Evolutionary conservation across 116 monocot species (phyloP).

Genomic region (Zostera marina): DNA sequence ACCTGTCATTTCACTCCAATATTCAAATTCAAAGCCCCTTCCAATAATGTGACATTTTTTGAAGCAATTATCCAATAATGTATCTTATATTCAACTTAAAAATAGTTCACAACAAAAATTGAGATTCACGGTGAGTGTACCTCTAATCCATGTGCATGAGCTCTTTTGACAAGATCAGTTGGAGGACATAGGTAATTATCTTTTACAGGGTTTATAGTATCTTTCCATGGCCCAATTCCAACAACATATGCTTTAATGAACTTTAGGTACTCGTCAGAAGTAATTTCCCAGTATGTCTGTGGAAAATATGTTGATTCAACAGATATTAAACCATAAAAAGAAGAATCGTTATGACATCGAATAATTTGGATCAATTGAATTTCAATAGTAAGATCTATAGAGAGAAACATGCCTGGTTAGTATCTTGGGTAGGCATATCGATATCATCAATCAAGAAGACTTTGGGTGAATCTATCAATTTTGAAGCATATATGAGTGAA

Average conservation of each 20-base stretch:
- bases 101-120: neutral
- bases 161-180: slow-evolving; percentile 76
- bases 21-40: neutral
- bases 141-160: slow-evolving; percentile 76
- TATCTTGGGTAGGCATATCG: slow-evolving; percentile 65
- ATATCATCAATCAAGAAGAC: slow-evolving; percentile 49
- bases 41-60: neutral
- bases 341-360: neutral
- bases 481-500: slow-evolving; percentile 47
- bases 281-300: slow-evolving; percentile 84
- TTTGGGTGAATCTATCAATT: slow-evolving; percentile 48
- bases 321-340: neutral
- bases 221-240: slow-evolving; percentile 98
- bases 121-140: slow-evolving; percentile 13
- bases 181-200: slow-evolving; percentile 42
- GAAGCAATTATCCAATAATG: no score
- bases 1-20: slow-evolving; percentile 26
- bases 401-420: slow-evolving; percentile 81
- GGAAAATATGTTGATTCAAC: neutral
- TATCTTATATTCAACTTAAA: neutral
- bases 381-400: neutral
- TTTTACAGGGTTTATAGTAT: slow-evolving; percentile 50
- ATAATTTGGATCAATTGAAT: neutral
- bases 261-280: slow-evolving; percentile 52
- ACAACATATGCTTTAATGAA: slow-evolving; percentile 74